Base-by-base conservation (phyloP, 495 filamentous ascomycete species). In the Xylaria sp. region DNA sequence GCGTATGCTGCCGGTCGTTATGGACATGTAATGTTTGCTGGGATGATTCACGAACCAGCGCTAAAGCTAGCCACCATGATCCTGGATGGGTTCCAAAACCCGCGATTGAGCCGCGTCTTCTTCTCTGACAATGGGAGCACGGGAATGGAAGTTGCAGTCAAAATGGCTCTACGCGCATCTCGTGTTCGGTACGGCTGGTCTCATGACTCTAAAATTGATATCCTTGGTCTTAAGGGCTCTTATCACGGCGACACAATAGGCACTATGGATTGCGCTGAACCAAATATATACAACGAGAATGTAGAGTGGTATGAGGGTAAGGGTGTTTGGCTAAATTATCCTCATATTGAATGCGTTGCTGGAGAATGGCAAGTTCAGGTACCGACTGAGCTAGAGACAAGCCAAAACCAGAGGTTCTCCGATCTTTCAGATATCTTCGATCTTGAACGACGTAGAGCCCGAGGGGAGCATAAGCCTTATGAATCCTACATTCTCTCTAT, bases 211-310 rank as follows among this genome's bases (percentile, higher is more conserved):
- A 79, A 85, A 53, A 81, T 92, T 15, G 87, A 85, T 17, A 88
- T 94, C 37, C 75, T 95, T 4, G 92, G 92, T 11, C 79, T 95
- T 26, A 91, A 91, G 75, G 91, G 90, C 1, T 90, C 89, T 70
- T 95, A 95, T 74, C 92, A 95, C 75, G 92, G 92, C 1, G 92
- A 95, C 74, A 94, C 92, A 0, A 92, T 95, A 26, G 92, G 92
- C 4, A 90, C 90, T 0, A 95, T 95, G 92, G 91, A 94, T 72
- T 90, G 87, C 67, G 87, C 90, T 3, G 91, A 93, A 77, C 92
- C 92, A 3, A 88, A 87, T 5, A 88, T 85, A 0, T 95, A 80
- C 69, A 94, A 94, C 71, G 82, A 92, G 71, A 91, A 91, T 75
- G 90, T 93, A 0, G 90, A 93, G 71, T 95, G 92, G 92, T 94